Percentiles rank a stretch among this genome's conserved stretches.
These are phyloP conservation scores for Talaromyces sp. DNA, from an alignment of 2,329 filamentous ascomycete species.

Conservation along the genomic window DNA sequence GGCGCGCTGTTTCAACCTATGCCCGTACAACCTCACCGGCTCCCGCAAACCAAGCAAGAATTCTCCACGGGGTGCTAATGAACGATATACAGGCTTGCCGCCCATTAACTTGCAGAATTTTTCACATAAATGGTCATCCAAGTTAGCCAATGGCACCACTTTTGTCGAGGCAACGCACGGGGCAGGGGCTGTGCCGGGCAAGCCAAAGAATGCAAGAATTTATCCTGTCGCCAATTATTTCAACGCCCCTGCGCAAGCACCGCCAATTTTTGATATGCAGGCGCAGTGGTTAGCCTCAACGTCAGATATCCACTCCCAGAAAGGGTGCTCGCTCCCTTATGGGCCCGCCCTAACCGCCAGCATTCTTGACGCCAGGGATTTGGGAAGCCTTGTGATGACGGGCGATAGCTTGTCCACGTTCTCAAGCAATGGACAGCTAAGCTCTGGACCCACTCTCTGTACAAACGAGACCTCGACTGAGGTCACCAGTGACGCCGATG, in stretches of 20 bases:
- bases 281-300: slow-evolving; percentile 16
- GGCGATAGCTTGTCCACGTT: slow-evolving; percentile 23
- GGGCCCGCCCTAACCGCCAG: slow-evolving; percentile 28
- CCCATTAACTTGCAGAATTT: slow-evolving; percentile 12
- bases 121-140: slow-evolving; percentile 21
- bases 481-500: slow-evolving; percentile 22
- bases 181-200: slow-evolving; percentile 24
- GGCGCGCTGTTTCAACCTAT: not conserved
- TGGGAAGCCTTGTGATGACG: slow-evolving; percentile 19
- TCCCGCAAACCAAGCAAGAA: not conserved
- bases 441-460: slow-evolving; percentile 20
- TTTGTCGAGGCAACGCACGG: slow-evolving; percentile 16
- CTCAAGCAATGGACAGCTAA: slow-evolving; percentile 19
- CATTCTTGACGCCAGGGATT: slow-evolving; percentile 31
- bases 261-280: slow-evolving; percentile 15
- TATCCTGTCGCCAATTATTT: slow-evolving; percentile 30
- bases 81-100: not conserved
- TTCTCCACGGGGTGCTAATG: slow-evolving; percentile 3
- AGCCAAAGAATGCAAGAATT: slow-evolving; percentile 34
- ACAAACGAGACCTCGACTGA: slow-evolving; percentile 16
- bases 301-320: slow-evolving; percentile 25
- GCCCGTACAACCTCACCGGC: not conserved
- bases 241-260: slow-evolving; percentile 25
- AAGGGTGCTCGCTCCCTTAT: slow-evolving; percentile 26
- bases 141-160: slow-evolving; percentile 20